Evolutionary conservation across 108 stramenopile species (phyloP).

Genomic region (Cyclotella sp.): DNA sequence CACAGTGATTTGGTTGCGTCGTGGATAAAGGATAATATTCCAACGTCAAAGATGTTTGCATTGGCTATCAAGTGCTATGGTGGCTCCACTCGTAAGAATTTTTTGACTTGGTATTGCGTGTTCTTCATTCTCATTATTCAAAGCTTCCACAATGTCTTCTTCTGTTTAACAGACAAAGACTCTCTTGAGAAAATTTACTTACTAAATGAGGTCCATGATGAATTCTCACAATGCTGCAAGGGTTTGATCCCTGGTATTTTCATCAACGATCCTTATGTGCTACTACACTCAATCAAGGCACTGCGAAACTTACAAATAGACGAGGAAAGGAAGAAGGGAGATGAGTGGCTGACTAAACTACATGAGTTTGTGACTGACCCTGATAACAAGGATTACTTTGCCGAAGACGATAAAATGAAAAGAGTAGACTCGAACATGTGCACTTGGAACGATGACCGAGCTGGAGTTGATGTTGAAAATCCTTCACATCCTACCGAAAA

Average conservation of each 20-base stretch:
- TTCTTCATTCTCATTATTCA: neutral
- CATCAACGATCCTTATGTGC: constrained; percentile 52
- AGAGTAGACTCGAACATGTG: neutral
- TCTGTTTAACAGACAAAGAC: constrained; percentile 34
- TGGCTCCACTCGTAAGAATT: constrained; percentile 51
- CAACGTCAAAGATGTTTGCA: constrained; percentile 55
- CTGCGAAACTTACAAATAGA: constrained; percentile 39
- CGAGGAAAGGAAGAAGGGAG: constrained; percentile 34
- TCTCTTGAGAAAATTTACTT: constrained; percentile 40
- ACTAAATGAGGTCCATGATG: constrained; percentile 40
- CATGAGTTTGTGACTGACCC: constrained; percentile 41
- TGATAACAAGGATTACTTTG: constrained; percentile 34
- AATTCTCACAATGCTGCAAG: constrained; percentile 20
- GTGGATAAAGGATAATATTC: constrained; percentile 42
- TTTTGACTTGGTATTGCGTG: neutral
- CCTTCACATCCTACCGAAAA: no score
- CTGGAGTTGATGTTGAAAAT: no score
- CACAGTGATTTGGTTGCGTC: constrained; percentile 3
- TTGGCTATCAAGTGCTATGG: constrained; percentile 56
- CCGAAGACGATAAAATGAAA: neutral
- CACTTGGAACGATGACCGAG: neutral
- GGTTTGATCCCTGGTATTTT: constrained; percentile 25
- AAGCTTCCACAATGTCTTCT: neutral
- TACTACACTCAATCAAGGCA: constrained; percentile 51
- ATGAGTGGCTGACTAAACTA: constrained; percentile 39